phyloP scores from a whole-genome alignment of 176 grass and related monocot species.

The Dendrocalamus sinicus region DNA sequence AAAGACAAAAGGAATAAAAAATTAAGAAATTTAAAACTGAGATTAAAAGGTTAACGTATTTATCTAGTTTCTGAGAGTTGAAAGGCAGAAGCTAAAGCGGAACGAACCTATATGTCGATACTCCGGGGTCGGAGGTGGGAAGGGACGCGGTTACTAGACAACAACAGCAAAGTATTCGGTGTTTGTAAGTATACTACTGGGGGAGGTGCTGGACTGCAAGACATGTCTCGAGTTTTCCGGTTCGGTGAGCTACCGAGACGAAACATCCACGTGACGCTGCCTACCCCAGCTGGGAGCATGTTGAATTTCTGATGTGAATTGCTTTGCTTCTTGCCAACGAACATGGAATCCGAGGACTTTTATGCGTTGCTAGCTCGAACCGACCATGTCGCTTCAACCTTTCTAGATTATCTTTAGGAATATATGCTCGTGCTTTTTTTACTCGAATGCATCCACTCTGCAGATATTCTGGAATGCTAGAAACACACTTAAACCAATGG shows the following conservation, averaged over 20 bases:
- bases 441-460: not conserved
- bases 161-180: not conserved
- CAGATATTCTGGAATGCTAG: too few relatives aligned
- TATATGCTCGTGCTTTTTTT: not conserved
- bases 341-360: conserved; percentile 20
- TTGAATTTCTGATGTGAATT: not conserved
- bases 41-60: too few relatives aligned
- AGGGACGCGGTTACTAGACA: not conserved
- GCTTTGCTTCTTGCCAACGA: not conserved
- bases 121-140: too few relatives aligned
- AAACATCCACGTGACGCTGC: not conserved
- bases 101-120: too few relatives aligned
- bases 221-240: not conserved
- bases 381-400: conserved; percentile 17
- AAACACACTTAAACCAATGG: too few relatives aligned
- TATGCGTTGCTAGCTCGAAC: not conserved
- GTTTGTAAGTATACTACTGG: not conserved
- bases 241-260: not conserved
- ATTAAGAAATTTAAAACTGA: too few relatives aligned
- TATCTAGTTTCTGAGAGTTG: too few relatives aligned
- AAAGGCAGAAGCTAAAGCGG: too few relatives aligned
- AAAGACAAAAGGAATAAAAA: too few relatives aligned
- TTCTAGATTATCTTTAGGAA: conserved; percentile 21
- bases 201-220: conserved; percentile 14
- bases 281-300: not conserved